Conservation (phyloP, 2,329 filamentous ascomycete species). For the Fusarium citri region DNA sequence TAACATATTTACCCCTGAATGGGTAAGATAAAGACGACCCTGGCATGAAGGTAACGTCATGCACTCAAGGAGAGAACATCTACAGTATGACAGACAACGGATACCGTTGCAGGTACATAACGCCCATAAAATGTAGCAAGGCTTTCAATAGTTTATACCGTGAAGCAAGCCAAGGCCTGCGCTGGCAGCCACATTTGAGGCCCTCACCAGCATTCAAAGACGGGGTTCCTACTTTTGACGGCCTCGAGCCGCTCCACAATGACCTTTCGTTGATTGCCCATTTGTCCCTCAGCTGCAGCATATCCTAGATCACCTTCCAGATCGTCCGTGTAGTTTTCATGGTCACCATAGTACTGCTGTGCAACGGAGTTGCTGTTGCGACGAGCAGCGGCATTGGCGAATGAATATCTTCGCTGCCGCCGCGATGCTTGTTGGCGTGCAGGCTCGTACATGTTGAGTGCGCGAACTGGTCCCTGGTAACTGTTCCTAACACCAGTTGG, state of each 20-base stretch:
- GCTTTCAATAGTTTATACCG: background rate
- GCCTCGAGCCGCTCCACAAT: slow-evolving; percentile 97
- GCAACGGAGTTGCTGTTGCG: slow-evolving; percentile 64
- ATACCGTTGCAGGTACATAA: slow-evolving; percentile 2
- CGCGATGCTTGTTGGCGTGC: slow-evolving; percentile 53
- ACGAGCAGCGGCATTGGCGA: slow-evolving; percentile 60
- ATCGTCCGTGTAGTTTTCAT: slow-evolving; percentile 77
- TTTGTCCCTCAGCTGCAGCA: slow-evolving; percentile 92
- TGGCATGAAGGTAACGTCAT: slow-evolving; percentile 15
- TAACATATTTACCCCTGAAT: slow-evolving; percentile 20
- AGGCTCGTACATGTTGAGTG: slow-evolving; percentile 59
- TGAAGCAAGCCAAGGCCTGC: background rate
- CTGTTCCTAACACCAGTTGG: slow-evolving; percentile 47
- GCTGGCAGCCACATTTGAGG: slow-evolving; percentile 1
- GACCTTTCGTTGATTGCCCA: slow-evolving; percentile 89
- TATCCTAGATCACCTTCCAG: slow-evolving; percentile 94
- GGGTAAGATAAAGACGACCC: slow-evolving; percentile 15
- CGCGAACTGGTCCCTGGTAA: slow-evolving; percentile 56
- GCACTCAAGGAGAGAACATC: background rate
- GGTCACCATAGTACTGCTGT: slow-evolving; percentile 63
- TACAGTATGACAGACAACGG: slow-evolving; percentile 9
- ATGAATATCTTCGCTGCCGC: slow-evolving; percentile 66
- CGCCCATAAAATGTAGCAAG: background rate
- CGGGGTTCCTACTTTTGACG: slow-evolving; percentile 93
- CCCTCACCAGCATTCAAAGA: slow-evolving; percentile 93